Percentiles rank a stretch among this genome's conserved stretches.
These are phyloP conservation scores for Alternaria consortialis DNA, from an alignment of 2,329 filamentous ascomycete genomes.

Conservation along the genomic window DNA sequence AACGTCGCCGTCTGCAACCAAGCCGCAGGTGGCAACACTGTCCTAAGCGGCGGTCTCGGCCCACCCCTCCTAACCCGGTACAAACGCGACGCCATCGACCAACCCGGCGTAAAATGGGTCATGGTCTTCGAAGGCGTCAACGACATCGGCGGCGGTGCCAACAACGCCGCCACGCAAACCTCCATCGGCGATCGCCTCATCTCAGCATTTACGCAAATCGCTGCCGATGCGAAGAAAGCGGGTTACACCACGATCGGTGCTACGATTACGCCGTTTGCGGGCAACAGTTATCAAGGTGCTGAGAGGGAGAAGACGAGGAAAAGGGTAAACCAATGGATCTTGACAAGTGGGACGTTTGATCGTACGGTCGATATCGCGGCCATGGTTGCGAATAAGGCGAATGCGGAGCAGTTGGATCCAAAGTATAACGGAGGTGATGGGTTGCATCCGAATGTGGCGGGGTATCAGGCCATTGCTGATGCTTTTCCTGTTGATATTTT, in stretches of 20 bases:
- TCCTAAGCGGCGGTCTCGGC: conserved; percentile 69
- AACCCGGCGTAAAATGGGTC: conserved; percentile 67
- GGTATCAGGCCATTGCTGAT: conserved; percentile 68
- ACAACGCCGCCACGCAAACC: conserved; percentile 57
- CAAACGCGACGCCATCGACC: conserved; percentile 69
- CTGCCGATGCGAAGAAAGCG: conserved; percentile 49
- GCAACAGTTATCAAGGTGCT: conserved; percentile 52
- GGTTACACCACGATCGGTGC: conserved; percentile 64
- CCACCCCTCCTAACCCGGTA: conserved; percentile 68
- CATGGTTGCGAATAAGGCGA: conserved; percentile 62
- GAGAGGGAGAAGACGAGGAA: conserved; percentile 65
- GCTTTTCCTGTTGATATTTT: conserved; percentile 67
- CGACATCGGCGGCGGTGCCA: conserved; percentile 66
- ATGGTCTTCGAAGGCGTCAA: conserved; percentile 73
- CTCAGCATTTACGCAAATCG: conserved; percentile 66
- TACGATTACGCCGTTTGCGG: conserved; percentile 71
- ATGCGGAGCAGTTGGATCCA: conserved; percentile 56
- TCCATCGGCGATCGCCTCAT: conserved; percentile 62
- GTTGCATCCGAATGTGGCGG: conserved; percentile 68
- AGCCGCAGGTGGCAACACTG: conserved; percentile 72
- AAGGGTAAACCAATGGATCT: conserved; percentile 69
- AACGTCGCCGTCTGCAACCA: conserved; percentile 69
- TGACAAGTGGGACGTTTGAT: conserved; percentile 65
- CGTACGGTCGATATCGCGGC: conserved; percentile 69
- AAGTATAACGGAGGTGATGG: conserved; percentile 70